These are phyloP conservation scores for Lomentospora prolificans DNA, from an alignment of 2,329 filamentous ascomycete species.

Conservation along the genomic window DNA sequence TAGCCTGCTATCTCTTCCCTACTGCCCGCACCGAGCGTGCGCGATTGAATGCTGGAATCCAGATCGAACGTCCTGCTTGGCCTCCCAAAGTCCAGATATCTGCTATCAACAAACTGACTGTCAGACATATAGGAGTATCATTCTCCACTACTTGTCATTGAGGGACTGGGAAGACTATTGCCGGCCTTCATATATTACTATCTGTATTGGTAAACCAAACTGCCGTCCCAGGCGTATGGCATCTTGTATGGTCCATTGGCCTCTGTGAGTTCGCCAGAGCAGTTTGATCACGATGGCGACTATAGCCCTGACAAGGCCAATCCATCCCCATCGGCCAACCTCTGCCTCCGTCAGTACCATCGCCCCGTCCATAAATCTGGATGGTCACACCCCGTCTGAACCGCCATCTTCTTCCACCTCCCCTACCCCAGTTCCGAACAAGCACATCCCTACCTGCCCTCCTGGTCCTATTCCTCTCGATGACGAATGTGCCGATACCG, in stretches of 20 bases:
- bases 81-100: not conserved
- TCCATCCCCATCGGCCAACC: constrained; percentile 33
- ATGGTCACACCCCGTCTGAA: constrained; percentile 9
- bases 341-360: constrained; percentile 20
- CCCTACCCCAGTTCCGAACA: constrained; percentile 61
- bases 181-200: not conserved
- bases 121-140: not conserved
- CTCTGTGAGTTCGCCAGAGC: not conserved
- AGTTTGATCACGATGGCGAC: constrained; percentile 35
- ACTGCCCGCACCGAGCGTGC: not conserved
- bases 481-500: constrained; percentile 23
- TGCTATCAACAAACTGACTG: not conserved
- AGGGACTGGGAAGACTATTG: not conserved
- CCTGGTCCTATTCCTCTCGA: constrained; percentile 54
- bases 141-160: not conserved
- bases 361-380: not conserved
- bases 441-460: constrained; percentile 83
- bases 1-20: not conserved
- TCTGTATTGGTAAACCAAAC: not conserved
- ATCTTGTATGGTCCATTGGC: not conserved
- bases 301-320: constrained; percentile 40
- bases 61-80: not conserved
- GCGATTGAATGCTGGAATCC: not conserved
- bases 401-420: constrained; percentile 16
- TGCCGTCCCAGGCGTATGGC: not conserved